Conservation (phyloP, 2,329 filamentous ascomycete species). For the Pyricularia grisea region DNA sequence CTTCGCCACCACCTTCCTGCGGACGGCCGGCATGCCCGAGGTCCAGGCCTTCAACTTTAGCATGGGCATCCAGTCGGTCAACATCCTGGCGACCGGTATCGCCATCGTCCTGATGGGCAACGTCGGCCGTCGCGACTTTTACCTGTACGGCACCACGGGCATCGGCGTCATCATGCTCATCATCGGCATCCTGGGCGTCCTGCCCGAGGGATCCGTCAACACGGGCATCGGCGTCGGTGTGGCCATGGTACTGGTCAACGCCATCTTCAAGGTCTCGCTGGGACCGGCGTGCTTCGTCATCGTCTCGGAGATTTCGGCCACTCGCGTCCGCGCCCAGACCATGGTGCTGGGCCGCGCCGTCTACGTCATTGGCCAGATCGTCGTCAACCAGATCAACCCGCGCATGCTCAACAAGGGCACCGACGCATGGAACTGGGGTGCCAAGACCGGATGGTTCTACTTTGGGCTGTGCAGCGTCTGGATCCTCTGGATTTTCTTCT, state of each 20-base stretch:
- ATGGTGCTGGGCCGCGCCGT: slow-evolving; percentile 32
- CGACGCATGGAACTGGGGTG: slow-evolving; percentile 26
- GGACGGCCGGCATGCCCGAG: slow-evolving; percentile 42
- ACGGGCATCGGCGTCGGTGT: slow-evolving; percentile 11
- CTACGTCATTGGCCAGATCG: slow-evolving; percentile 34
- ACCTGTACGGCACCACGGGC: slow-evolving; percentile 26
- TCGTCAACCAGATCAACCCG: slow-evolving; percentile 27
- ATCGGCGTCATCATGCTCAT: slow-evolving; percentile 22
- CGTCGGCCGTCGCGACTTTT: slow-evolving; percentile 26
- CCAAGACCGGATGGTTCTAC: slow-evolving; percentile 34
- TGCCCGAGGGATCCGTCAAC: slow-evolving; percentile 16
- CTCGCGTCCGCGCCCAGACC: slow-evolving; percentile 34
- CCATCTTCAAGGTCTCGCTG: slow-evolving; percentile 14
- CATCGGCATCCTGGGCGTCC: slow-evolving; percentile 29
- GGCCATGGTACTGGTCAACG: slow-evolving; percentile 7
- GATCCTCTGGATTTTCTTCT: slow-evolving; percentile 39
- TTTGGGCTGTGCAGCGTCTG: slow-evolving; percentile 29
- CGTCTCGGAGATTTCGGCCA: slow-evolving; percentile 36
- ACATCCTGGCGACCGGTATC: slow-evolving; percentile 41
- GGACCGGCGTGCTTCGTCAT: slow-evolving; percentile 37
- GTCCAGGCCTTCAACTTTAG: slow-evolving; percentile 41
- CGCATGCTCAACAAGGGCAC: slow-evolving; percentile 23
- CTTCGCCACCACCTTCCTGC: slow-evolving; percentile 54
- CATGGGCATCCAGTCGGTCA: slow-evolving; percentile 39
- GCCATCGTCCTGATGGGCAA: slow-evolving; percentile 40